Percentiles rank a stretch among this genome's conserved stretches.
Conservation (phyloP, 176 grass and related monocot genomes). For the Saccharum officinarum region DNA sequence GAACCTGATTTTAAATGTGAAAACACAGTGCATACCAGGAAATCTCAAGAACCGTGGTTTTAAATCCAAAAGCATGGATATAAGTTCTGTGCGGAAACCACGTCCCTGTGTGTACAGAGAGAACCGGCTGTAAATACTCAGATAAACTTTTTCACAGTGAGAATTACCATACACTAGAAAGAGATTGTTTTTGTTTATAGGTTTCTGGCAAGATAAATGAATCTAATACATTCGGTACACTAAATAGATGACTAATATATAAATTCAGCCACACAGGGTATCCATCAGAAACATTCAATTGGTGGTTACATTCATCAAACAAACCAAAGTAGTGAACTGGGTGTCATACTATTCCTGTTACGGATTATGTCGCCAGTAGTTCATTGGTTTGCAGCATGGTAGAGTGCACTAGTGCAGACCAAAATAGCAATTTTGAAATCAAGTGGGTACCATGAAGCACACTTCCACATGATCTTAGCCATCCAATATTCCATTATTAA, state of each 20-base stretch:
- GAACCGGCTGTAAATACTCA: background rate
- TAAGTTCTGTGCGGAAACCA: conserved; percentile 80
- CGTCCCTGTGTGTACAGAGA: conserved; percentile 55
- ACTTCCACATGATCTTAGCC: background rate
- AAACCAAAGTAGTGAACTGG: background rate
- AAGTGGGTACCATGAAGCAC: background rate
- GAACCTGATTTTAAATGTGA: conserved; percentile 6
- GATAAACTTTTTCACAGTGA: background rate
- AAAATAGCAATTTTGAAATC: conserved; percentile 7
- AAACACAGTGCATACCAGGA: conserved; percentile 62
- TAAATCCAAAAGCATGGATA: conserved; percentile 85
- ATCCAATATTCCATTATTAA: background rate
- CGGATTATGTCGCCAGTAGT: background rate
- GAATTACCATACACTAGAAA: background rate
- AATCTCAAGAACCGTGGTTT: conserved; percentile 90
- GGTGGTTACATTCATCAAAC: background rate
- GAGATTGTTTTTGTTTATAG: background rate
- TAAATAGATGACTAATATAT: background rate
- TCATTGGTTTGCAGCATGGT: background rate
- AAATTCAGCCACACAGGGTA: background rate
- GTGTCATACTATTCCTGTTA: background rate
- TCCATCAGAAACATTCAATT: background rate
- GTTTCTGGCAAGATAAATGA: conserved; percentile 7
- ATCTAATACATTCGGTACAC: background rate
- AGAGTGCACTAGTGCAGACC: background rate